These are phyloP conservation scores for Platismatia glauca DNA, from an alignment of 495 filamentous ascomycete species.

Conservation along the genomic window DNA sequence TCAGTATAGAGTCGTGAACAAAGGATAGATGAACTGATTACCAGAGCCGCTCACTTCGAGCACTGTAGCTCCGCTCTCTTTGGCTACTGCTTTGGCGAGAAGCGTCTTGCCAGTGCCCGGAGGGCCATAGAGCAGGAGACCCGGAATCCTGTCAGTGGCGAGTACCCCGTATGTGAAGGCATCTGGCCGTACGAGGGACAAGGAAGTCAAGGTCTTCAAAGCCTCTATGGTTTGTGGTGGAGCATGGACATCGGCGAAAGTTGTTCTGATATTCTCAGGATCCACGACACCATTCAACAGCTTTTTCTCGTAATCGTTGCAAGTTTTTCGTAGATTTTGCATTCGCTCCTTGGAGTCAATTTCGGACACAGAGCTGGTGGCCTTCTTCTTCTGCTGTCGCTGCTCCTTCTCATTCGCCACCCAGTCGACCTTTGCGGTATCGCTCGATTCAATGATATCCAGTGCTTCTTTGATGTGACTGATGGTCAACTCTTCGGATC, in stretches of 20 bases:
- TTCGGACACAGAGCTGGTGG: neutral
- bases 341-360: slow-evolving; percentile 26
- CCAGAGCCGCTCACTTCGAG: slow-evolving; percentile 58
- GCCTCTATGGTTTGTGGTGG: slow-evolving; percentile 77
- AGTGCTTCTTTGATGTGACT: slow-evolving; percentile 31
- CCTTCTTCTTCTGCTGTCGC: slow-evolving; percentile 7
- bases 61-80: slow-evolving; percentile 82
- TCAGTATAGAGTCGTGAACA: slow-evolving; percentile 39
- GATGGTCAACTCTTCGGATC: slow-evolving; percentile 22
- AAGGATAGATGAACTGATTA: neutral
- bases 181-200: slow-evolving; percentile 82
- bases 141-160: slow-evolving; percentile 81
- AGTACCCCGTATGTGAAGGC: slow-evolving; percentile 95
- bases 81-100: slow-evolving; percentile 90
- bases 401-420: slow-evolving; percentile 29
- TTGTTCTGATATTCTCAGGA: slow-evolving; percentile 70
- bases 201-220: slow-evolving; percentile 77
- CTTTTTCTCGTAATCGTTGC: slow-evolving; percentile 70
- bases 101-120: slow-evolving; percentile 95
- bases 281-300: slow-evolving; percentile 75
- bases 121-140: slow-evolving; percentile 84
- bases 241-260: slow-evolving; percentile 76
- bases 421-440: slow-evolving; percentile 38
- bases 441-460: slow-evolving; percentile 37
- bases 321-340: slow-evolving; percentile 41